Conservation (phyloP, 73 alveolate genomes). For the Blepharisma stoltei region DNA sequence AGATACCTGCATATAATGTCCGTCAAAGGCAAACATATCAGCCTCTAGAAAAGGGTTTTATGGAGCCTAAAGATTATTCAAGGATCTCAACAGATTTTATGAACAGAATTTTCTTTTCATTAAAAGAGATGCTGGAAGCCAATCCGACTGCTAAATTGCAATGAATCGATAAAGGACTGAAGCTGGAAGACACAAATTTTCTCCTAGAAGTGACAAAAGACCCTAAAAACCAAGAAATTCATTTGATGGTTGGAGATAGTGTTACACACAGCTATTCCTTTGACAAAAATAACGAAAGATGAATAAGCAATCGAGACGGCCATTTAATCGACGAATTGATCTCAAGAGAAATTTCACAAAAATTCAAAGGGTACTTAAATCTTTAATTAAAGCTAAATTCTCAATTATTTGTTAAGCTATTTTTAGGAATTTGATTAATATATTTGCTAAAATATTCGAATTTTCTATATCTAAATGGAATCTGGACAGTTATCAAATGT, state of each 20-base stretch:
- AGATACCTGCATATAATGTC: constrained; percentile 1
- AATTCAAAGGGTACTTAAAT: constrained; percentile 2
- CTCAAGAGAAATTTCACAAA: background rate
- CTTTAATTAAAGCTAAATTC: background rate
- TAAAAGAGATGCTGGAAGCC: background rate
- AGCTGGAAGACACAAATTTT: background rate
- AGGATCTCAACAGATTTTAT: background rate
- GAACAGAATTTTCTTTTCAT: background rate
- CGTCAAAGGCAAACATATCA: background rate
- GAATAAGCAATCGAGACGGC: background rate
- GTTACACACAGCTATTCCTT: background rate
- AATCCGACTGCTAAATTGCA: background rate
- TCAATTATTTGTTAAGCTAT: background rate
- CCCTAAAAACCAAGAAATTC: background rate
- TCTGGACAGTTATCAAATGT: too few species aligned
- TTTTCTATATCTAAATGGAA: too few species aligned
- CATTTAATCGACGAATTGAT: constrained; percentile 18
- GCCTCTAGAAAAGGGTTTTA: background rate
- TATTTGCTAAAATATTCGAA: too few species aligned
- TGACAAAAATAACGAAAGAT: constrained; percentile 1
- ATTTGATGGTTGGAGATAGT: constrained; percentile 10
- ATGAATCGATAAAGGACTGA: background rate
- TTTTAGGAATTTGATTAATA: too few species aligned
- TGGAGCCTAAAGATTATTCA: constrained; percentile 6
- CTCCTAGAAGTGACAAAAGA: background rate